Base-by-base conservation (phyloP, 352 stramenopile species). In the Pseudoperonospora humuli region DNA sequence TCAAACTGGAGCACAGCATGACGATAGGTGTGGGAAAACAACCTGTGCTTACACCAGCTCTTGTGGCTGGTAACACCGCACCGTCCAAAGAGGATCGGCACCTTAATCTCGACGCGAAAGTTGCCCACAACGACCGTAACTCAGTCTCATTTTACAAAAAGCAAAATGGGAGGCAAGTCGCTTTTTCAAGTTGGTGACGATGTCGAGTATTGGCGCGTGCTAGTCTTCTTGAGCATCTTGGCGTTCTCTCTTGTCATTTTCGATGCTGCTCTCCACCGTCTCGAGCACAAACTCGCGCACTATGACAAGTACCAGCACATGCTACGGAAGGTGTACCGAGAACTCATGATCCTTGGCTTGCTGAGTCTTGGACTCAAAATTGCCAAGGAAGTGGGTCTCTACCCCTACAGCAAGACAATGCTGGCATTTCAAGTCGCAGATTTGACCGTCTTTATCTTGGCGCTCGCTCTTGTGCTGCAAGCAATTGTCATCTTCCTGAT, bases 271-370 rank as follows among this genome's bases (percentile, higher is more conserved):
- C 44, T 83, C 6, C 73, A 85, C 36, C 26, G 31, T 11, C 37
- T 77, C 0, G 58, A 70, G 33, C 63, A 70, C 32, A 41, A 62
- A 11, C 36, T 81, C 7, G 33, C 60, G 9, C 54, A 43, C 14
- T 71, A 66, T 40, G 65, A 67, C 31, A 85, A 82, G 45, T 85
- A 81, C 34, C 40, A 75, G 13, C 62, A 79, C 21, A 81, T 83
- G 57, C 50, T 85, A n/a, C 66, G 55, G 46, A 85, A 85, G 35
- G 56, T 61, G 17, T 84, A 68, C 34, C 31, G 61, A 38, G 71
- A 84, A 34, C 54, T 84, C 19, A 81, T 80, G 71, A 46, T 84
- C 5, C 56, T 81, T 7, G 70, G 70, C 0, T 26, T 83, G n/a
- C 55, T 80, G 15, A 67, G 66, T 27, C 51, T 84, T 19, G 19